These are phyloP conservation scores for Fusarium sp. DNA, from an alignment of 2,329 filamentous ascomycete species.

Conservation along the genomic window DNA sequence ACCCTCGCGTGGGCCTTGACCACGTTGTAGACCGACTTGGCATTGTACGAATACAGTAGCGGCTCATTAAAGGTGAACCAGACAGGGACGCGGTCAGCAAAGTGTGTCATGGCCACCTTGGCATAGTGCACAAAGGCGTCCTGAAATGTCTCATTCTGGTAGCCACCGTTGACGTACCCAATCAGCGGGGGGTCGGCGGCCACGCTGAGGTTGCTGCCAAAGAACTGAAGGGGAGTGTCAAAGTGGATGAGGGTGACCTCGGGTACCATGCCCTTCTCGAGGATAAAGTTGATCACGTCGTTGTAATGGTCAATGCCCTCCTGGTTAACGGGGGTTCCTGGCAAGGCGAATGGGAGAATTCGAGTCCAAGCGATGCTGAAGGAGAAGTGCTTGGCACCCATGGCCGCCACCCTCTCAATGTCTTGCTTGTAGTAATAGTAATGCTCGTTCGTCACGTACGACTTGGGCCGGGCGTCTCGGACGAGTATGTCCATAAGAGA, in stretches of 20 bases:
- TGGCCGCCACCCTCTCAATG: slow-evolving; percentile 61
- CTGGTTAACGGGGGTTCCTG: slow-evolving; percentile 62
- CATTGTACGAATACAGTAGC: slow-evolving; percentile 53
- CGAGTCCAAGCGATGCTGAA: slow-evolving; percentile 64
- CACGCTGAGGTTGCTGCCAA: slow-evolving; percentile 45
- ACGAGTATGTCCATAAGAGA: slow-evolving; percentile 55
- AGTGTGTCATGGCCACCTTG: slow-evolving; percentile 62
- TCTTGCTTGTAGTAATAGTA: slow-evolving; percentile 68
- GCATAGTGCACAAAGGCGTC: slow-evolving; percentile 65
- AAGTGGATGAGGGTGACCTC: slow-evolving; percentile 61
- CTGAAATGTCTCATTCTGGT: slow-evolving; percentile 58
- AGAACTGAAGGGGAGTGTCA: slow-evolving; percentile 59
- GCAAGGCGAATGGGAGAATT: slow-evolving; percentile 62
- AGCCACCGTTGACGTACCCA: slow-evolving; percentile 55
- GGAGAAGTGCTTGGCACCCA: slow-evolving; percentile 63
- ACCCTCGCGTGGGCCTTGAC: slow-evolving; percentile 61
- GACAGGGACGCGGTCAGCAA: slow-evolving; percentile 60
- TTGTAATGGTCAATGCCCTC: slow-evolving; percentile 64
- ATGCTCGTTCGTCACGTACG: slow-evolving; percentile 58
- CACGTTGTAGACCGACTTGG: slow-evolving; percentile 52
- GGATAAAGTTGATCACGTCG: slow-evolving; percentile 61
- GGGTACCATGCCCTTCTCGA: slow-evolving; percentile 61
- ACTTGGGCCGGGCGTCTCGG: slow-evolving; percentile 37
- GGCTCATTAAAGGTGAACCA: slow-evolving; percentile 68
- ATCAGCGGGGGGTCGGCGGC: slow-evolving; percentile 42